Conservation (phyloP, 139 green algal species). For the Nannochloris sp. region DNA sequence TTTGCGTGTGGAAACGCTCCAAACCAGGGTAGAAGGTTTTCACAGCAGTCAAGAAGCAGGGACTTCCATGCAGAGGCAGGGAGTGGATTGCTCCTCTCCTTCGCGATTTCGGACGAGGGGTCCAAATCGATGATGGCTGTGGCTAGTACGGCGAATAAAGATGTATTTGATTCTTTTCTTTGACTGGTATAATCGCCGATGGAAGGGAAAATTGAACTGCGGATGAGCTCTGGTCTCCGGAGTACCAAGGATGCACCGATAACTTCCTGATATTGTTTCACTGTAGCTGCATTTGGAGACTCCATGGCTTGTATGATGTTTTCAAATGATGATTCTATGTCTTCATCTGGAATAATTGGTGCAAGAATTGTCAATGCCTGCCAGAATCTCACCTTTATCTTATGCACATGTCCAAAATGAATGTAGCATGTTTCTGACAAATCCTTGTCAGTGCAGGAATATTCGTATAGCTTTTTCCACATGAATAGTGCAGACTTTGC, state of each 20-base stretch:
- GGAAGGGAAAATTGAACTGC: constrained; percentile 36
- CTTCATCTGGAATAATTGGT: constrained; percentile 15
- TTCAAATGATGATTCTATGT: constrained; percentile 7
- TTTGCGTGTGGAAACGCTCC: constrained; percentile 58
- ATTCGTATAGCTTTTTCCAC: constrained; percentile 29
- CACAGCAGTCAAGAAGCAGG: constrained; percentile 21
- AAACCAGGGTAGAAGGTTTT: constrained; percentile 46
- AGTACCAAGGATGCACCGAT: constrained; percentile 45
- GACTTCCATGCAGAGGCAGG: background rate
- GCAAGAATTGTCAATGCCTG: constrained; percentile 49
- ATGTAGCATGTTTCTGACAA: constrained; percentile 26
- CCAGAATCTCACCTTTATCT: constrained; percentile 55
- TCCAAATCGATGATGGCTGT: constrained; percentile 5
- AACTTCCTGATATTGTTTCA: constrained; percentile 69
- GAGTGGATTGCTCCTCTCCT: background rate
- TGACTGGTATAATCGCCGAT: constrained; percentile 29
- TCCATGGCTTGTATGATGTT: constrained; percentile 18
- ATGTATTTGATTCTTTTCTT: constrained; percentile 32
- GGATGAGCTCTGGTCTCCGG: constrained; percentile 25
- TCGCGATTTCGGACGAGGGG: background rate
- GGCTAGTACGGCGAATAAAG: constrained; percentile 37
- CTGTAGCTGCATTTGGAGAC: constrained; percentile 32
- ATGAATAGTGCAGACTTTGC: constrained; percentile 9
- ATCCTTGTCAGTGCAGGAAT: constrained; percentile 21
- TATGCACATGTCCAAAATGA: constrained; percentile 32